A percentile compares a stretch with the other conserved stretches of the same genome.
phyloP scores from a whole-genome alignment of 1,139 yeast genomes.

The Saccharomyces pastorianus region DNA sequence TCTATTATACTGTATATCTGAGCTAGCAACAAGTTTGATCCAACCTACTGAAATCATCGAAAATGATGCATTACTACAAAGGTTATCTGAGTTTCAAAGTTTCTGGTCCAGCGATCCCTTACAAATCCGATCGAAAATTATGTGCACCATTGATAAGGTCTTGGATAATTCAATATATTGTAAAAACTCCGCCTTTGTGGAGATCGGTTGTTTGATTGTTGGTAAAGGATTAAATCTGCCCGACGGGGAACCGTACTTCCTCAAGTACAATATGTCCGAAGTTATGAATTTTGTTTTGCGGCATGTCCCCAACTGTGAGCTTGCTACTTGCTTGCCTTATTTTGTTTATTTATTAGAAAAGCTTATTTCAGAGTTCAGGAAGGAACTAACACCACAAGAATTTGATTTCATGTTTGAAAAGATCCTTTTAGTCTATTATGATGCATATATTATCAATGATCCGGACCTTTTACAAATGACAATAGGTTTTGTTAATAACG shows the following conservation, averaged over 20 bases:
- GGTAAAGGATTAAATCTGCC: slow-evolving; percentile 26
- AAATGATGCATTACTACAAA: slow-evolving; percentile 28
- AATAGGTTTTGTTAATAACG: slow-evolving; percentile 47
- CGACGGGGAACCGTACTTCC: slow-evolving; percentile 27
- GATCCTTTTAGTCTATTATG: slow-evolving; percentile 21
- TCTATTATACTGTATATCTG: slow-evolving; percentile 52
- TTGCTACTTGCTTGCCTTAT: slow-evolving; percentile 24
- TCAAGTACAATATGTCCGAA: slow-evolving; percentile 24
- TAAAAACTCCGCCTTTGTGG: slow-evolving; percentile 25
- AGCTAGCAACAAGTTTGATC: slow-evolving; percentile 60
- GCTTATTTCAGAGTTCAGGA: slow-evolving; percentile 19
- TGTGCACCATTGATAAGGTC: slow-evolving; percentile 28
- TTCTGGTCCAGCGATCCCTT: slow-evolving; percentile 36
- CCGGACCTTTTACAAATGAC: slow-evolving; percentile 40
- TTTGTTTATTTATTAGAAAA: slow-evolving; percentile 26
- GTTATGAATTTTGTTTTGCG: slow-evolving; percentile 23
- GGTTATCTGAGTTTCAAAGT: slow-evolving; percentile 27
- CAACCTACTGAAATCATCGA: slow-evolving; percentile 45
- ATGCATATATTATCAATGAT: slow-evolving; percentile 26
- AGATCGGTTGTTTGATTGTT: slow-evolving; percentile 26
- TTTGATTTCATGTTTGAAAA: slow-evolving; percentile 26
- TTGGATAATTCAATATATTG: slow-evolving; percentile 17
- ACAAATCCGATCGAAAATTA: slow-evolving; percentile 32
- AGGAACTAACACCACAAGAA: slow-evolving; percentile 18
- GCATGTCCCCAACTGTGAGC: slow-evolving; percentile 16